Percentiles rank a stretch among this genome's conserved stretches.
phyloP scores from a whole-genome alignment of 371 early-diverging fungal genomes.

The Mortierella sp. region DNA sequence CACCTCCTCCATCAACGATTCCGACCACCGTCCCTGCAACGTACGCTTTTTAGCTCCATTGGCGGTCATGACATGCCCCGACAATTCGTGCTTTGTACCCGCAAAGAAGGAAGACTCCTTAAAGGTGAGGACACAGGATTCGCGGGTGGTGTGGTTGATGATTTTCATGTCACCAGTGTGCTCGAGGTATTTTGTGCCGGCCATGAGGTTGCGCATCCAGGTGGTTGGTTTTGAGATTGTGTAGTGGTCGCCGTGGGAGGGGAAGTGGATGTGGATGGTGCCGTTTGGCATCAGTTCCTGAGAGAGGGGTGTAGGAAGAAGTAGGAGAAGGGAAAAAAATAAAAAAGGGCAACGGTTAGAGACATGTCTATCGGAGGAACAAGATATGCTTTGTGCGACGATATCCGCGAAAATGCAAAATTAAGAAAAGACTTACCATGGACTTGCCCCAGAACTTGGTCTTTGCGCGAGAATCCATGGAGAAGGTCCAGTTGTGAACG shows the following conservation, averaged over 20 bases:
- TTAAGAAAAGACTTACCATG: slow-evolving; percentile 27
- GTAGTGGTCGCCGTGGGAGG: slow-evolving; percentile 75
- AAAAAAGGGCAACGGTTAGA: not conserved
- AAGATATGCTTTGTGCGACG: not conserved
- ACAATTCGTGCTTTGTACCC: slow-evolving; percentile 77
- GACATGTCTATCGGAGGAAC: not conserved
- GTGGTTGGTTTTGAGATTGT: slow-evolving; percentile 82
- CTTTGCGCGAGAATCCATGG: slow-evolving; percentile 79
- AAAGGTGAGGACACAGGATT: slow-evolving; percentile 69
- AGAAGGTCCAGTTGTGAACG: slow-evolving; percentile 65
- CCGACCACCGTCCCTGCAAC: slow-evolving; percentile 72
- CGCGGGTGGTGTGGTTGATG: slow-evolving; percentile 79
- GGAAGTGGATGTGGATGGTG: slow-evolving; percentile 72
- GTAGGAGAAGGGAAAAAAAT: not conserved
- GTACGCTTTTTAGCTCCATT: slow-evolving; percentile 60
- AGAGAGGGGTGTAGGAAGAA: not conserved
- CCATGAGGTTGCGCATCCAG: slow-evolving; percentile 84
- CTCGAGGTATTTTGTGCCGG: slow-evolving; percentile 82
- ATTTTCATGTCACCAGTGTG: slow-evolving; percentile 85
- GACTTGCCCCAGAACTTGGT: slow-evolving; percentile 89
- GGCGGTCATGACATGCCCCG: slow-evolving; percentile 65
- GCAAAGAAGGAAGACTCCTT: slow-evolving; percentile 73
- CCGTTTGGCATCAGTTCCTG: slow-evolving; percentile 80
- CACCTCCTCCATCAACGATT: slow-evolving; percentile 63
- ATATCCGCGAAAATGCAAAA: not conserved